Conservation (phyloP, 208 protist genomes). For the Leishmania major region DNA sequence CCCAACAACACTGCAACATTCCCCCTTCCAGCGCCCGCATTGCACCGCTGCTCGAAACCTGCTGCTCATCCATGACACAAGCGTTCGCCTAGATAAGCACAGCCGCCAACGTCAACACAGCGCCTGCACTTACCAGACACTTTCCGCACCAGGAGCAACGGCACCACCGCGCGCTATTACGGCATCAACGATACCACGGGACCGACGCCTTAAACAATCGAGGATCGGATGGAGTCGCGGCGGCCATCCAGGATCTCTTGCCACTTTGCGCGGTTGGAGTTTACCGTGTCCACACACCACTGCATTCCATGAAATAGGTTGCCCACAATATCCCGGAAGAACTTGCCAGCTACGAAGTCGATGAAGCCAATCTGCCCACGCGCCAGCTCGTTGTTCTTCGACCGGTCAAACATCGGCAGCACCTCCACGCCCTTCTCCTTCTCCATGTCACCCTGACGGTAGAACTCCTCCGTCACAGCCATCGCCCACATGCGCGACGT, state of each 20-base stretch:
- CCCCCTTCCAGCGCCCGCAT: background rate
- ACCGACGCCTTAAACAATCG: background rate
- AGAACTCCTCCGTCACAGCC: conserved; percentile 90
- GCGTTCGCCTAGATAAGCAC: background rate
- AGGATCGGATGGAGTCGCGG: background rate
- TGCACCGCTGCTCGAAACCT: background rate
- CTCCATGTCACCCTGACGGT: conserved; percentile 88
- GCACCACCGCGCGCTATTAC: background rate
- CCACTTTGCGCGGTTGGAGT: conserved; percentile 66
- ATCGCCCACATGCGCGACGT: conserved; percentile 82
- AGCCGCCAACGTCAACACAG: background rate
- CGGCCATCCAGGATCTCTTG: conserved; percentile 57
- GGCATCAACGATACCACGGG: background rate
- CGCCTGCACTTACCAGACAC: background rate
- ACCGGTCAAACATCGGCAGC: conserved; percentile 87
- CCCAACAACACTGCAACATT: background rate
- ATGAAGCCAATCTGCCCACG: conserved; percentile 89
- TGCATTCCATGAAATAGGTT: conserved; percentile 71
- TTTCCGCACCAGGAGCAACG: background rate
- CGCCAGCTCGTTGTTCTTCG: conserved; percentile 83
- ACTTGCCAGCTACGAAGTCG: conserved; percentile 82
- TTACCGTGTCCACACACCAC: conserved; percentile 78
- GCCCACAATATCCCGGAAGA: conserved; percentile 73
- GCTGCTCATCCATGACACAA: background rate
- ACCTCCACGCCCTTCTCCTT: conserved; percentile 86